phyloP scores from a whole-genome alignment of 1,284 basidiomycete species.

The Schizophyllum amplum region DNA sequence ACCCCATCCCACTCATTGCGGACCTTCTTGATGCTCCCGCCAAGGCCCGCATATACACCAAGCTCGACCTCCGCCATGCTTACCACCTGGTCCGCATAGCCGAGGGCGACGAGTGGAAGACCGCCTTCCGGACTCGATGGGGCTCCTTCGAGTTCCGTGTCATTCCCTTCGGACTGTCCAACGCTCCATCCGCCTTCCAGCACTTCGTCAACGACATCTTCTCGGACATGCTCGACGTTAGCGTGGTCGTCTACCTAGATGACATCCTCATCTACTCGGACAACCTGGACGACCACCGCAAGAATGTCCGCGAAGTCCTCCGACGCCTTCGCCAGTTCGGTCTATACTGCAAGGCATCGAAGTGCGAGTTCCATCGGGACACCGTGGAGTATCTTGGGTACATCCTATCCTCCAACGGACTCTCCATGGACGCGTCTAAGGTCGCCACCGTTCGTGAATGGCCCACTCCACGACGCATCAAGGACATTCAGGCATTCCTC shows the following conservation, averaged over 20 bases:
- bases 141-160: constrained; percentile 25
- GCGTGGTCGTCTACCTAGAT: constrained; percentile 12
- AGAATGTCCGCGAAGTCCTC: constrained; percentile 7
- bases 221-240: constrained; percentile 8
- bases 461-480: constrained; percentile 20
- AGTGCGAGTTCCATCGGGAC: constrained; percentile 10
- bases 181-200: constrained; percentile 10
- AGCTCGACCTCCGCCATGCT: constrained; percentile 11
- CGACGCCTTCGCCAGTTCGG: constrained; percentile 2
- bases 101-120: constrained; percentile 23
- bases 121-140: constrained; percentile 21
- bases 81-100: constrained; percentile 22
- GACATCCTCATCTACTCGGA: constrained; percentile 16
- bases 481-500: constrained; percentile 8
- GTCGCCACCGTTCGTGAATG: constrained; percentile 25
- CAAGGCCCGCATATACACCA: constrained; percentile 9
- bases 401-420: constrained; percentile 10
- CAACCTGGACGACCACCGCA: background rate
- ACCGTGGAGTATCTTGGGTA: constrained; percentile 14
- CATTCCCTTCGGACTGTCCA: constrained; percentile 21
- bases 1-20: constrained; percentile 20
- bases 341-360: constrained; percentile 15
- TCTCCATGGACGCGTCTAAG: constrained; percentile 17
- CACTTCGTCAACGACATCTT: constrained; percentile 12
- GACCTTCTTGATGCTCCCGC: constrained; percentile 18